Evolutionary conservation across 1,284 basidiomycete species (phyloP).

Genomic region (Ganoderma meredithae): DNA sequence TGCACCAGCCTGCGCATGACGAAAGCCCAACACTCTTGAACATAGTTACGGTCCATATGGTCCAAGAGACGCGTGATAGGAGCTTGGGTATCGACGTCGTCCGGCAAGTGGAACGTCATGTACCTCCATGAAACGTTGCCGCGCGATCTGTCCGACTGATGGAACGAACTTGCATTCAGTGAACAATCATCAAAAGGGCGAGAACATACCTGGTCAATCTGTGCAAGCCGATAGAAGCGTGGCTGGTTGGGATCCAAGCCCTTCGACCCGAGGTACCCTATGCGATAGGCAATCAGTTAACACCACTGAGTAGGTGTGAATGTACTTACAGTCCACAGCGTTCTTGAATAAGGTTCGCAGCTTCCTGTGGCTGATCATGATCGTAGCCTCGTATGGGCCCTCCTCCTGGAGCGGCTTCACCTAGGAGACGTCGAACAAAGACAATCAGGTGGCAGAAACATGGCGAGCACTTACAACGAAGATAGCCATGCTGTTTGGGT

Average conservation of each 20-base stretch:
- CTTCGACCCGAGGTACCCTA: background rate
- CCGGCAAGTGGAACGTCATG: background rate
- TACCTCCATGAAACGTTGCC: background rate
- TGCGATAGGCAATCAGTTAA: background rate
- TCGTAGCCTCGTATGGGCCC: background rate
- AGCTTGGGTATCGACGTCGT: background rate
- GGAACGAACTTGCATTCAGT: no score
- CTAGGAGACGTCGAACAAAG: background rate
- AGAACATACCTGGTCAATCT: background rate
- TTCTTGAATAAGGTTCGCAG: background rate
- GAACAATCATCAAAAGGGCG: no score
- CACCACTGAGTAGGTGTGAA: background rate
- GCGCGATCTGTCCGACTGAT: background rate
- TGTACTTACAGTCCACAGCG: background rate
- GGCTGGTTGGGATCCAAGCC: background rate
- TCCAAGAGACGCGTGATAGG: background rate
- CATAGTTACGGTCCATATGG: background rate
- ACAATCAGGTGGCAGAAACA: background rate
- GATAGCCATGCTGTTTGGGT: no score
- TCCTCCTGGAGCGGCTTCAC: background rate
- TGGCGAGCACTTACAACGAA: no score
- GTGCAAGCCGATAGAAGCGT: background rate
- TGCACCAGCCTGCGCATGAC: no score
- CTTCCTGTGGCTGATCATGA: background rate
- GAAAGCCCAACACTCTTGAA: background rate